These are phyloP conservation scores for Acer negundo DNA, from an alignment of 345 rosid genomes.

Conservation along the genomic window DNA sequence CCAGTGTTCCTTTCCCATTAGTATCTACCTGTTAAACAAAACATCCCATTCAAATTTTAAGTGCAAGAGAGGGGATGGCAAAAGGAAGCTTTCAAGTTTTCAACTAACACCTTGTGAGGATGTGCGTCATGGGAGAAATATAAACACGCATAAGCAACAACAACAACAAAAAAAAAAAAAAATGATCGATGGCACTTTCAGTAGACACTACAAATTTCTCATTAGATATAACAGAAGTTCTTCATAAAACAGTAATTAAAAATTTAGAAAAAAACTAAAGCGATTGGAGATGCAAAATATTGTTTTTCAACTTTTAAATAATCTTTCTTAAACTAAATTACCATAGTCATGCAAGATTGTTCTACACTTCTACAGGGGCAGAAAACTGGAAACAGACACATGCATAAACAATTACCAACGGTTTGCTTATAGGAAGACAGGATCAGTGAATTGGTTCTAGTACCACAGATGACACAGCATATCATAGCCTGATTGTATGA, in stretches of 20 bases:
- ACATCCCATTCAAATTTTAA: conserved; percentile 19
- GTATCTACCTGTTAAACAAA: conserved; percentile 75
- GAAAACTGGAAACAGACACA: not conserved
- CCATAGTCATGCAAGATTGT: not conserved
- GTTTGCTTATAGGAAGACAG: not conserved
- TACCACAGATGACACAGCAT: not conserved
- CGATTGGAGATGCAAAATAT: not conserved
- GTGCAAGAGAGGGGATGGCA: not conserved
- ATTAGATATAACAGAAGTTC: not conserved
- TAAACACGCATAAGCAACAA: not conserved
- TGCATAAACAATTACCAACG: not conserved
- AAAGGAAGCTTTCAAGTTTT: not conserved
- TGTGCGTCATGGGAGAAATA: not conserved
- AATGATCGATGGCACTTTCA: not conserved
- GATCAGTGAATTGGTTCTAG: not conserved
- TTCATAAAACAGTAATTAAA: too few species aligned
- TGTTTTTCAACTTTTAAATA: not conserved
- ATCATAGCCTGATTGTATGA: conserved; percentile 1
- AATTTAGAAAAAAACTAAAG: not conserved
- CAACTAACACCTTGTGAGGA: not conserved
- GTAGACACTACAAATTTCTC: not conserved
- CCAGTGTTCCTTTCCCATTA: conserved; percentile 85
- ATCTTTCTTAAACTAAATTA: not conserved
- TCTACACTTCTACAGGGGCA: not conserved
- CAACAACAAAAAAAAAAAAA: not conserved